Conservation (phyloP, 139 green algal species). For the Astrephomene gubernaculifera region DNA sequence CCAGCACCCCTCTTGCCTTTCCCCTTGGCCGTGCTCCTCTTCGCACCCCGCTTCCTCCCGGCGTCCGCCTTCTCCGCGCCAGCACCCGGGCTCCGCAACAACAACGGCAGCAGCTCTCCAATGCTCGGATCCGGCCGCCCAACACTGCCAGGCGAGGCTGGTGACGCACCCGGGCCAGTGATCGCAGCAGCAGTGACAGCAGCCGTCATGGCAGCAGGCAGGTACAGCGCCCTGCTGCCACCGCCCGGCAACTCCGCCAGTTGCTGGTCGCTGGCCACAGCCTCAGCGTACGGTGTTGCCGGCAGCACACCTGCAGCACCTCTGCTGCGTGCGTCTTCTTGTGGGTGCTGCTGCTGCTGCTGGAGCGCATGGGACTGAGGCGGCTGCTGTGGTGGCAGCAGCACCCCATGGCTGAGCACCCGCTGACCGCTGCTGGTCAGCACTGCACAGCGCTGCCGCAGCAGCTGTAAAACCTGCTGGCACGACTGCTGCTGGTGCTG, state of each 20-base stretch:
- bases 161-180: no score
- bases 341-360: no score
- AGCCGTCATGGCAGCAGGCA: not conserved
- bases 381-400: not conserved
- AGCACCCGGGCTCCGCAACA: not conserved
- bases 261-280: not conserved
- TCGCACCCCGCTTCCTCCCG: not conserved
- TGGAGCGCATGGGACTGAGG: no score
- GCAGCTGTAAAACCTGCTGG: slow-evolving; percentile 25
- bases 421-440: not conserved
- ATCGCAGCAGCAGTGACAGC: not conserved
- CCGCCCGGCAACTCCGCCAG: not conserved
- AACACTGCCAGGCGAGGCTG: no score
- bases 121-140: no score
- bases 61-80: not conserved
- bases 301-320: no score
- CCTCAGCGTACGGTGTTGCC: not conserved
- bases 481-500: not conserved
- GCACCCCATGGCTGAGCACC: not conserved
- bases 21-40: not conserved
- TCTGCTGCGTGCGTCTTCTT: no score
- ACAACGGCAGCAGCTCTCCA: not conserved
- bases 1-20: no score
- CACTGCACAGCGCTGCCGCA: slow-evolving; percentile 24
- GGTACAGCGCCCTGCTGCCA: slow-evolving; percentile 1